Evolutionary conservation across 2,329 filamentous ascomycete species (phyloP).

Genomic region (Aspergillus terreus): DNA sequence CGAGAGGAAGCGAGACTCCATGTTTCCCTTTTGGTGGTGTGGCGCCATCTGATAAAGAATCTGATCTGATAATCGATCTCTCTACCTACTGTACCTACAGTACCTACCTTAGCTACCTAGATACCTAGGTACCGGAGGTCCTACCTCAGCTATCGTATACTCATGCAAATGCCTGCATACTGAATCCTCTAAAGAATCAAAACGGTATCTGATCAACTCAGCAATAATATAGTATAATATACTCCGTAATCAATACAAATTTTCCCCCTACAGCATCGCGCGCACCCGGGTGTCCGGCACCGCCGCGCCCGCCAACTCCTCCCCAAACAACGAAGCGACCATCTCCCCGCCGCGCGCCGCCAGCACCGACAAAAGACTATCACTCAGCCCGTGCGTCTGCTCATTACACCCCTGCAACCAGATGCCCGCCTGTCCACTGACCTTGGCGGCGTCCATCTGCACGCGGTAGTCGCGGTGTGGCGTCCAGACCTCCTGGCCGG

Average conservation of each 20-base stretch:
- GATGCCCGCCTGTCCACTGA: conserved; percentile 71
- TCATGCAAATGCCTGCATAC: too few species aligned
- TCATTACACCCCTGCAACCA: conserved; percentile 96
- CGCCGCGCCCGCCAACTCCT: conserved; percentile 26
- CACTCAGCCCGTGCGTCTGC: conserved; percentile 81
- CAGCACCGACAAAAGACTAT: conserved; percentile 76
- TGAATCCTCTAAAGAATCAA: not conserved
- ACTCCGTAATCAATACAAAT: too few species aligned
- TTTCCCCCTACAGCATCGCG: conserved; percentile 25
- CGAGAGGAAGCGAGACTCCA: too few species aligned
- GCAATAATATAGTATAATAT: not conserved
- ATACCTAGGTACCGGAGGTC: not conserved
- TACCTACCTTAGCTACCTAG: not conserved
- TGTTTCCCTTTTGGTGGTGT: conserved; percentile 11
- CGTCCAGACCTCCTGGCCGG: conserved; percentile 54
- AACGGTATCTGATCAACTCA: not conserved
- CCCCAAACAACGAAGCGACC: conserved; percentile 68
- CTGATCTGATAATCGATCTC: conserved; percentile 20
- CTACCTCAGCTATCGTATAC: too few species aligned
- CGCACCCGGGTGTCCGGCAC: conserved; percentile 32
- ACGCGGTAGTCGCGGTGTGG: conserved; percentile 78
- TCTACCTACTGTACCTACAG: not conserved
- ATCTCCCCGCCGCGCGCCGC: conserved; percentile 74
- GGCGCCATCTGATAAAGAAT: conserved; percentile 25
- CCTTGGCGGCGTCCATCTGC: conserved; percentile 63